These are phyloP conservation scores for Hsuehochloa calcarea DNA, from an alignment of 176 grass and related monocot species.

Conservation along the genomic window DNA sequence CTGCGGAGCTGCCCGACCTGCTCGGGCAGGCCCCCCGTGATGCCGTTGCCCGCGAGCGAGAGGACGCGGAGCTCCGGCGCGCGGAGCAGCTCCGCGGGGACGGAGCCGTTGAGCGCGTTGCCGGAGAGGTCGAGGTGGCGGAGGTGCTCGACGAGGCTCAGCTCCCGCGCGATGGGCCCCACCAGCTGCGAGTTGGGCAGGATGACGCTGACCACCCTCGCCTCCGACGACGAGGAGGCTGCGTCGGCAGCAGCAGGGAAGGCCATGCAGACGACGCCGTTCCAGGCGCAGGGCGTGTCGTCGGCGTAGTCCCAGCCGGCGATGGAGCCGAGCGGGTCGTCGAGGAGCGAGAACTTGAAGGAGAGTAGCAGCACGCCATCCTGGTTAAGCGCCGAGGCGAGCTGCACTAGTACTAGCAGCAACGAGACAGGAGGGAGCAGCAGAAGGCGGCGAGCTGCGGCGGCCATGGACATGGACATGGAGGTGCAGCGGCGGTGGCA, in stretches of 20 bases:
- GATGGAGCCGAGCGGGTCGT: constrained; percentile 64
- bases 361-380: constrained; percentile 65
- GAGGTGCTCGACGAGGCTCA: constrained; percentile 73
- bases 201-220: constrained; percentile 64
- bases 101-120: constrained; percentile 68
- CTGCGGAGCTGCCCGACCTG: constrained; percentile 41
- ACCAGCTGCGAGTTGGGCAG: constrained; percentile 72
- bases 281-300: constrained; percentile 78
- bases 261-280: constrained; percentile 69
- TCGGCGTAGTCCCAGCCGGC: constrained; percentile 61
- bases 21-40: constrained; percentile 56
- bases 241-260: constrained; percentile 13
- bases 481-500: background rate
- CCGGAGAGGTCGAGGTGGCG: constrained; percentile 89
- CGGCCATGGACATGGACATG: constrained; percentile 26
- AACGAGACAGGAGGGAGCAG: background rate
- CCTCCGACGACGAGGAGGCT: background rate
- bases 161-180: constrained; percentile 53
- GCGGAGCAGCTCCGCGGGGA: constrained; percentile 54
- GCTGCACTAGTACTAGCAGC: background rate
- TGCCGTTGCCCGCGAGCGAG: constrained; percentile 76
- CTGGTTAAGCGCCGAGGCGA: constrained; percentile 50
- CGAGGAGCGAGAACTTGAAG: constrained; percentile 71
- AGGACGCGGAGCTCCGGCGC: constrained; percentile 66
- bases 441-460: constrained; percentile 9